These are phyloP conservation scores for Tuber calosporum DNA, from an alignment of 495 filamentous ascomycete species.

Conservation along the genomic window DNA sequence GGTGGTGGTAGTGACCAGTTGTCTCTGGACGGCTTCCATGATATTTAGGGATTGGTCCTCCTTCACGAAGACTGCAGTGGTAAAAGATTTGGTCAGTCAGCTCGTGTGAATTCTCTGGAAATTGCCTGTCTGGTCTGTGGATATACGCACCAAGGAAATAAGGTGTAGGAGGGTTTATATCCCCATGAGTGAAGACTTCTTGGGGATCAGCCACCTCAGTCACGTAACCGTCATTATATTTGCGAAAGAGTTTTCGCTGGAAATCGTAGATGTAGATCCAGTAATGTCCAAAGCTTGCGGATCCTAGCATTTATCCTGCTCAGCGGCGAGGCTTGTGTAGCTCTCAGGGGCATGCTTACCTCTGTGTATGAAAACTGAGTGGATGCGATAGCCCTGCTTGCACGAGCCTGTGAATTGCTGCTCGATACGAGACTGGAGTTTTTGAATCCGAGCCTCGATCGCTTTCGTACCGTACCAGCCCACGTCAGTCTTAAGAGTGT, in stretches of 20 bases:
- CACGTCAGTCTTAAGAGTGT: neutral
- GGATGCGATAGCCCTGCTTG: conserved; percentile 68
- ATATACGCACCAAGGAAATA: conserved; percentile 62
- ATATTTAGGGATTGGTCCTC: conserved; percentile 29
- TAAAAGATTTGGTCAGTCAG: neutral
- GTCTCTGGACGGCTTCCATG: conserved; percentile 38
- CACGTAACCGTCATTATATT: conserved; percentile 86
- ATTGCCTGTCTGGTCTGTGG: neutral
- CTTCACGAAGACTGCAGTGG: conserved; percentile 33
- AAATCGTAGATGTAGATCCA: conserved; percentile 97
- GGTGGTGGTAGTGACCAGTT: conserved; percentile 17
- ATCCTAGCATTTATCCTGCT: conserved; percentile 36
- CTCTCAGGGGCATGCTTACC: conserved; percentile 45
- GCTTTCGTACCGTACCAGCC: conserved; percentile 10
- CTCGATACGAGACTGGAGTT: conserved; percentile 50
- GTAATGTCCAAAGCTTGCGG: conserved; percentile 73
- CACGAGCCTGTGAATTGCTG: conserved; percentile 56
- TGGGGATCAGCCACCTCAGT: conserved; percentile 56
- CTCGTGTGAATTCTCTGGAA: neutral
- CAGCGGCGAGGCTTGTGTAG: neutral
- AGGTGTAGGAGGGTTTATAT: conserved; percentile 59
- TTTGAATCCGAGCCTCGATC: conserved; percentile 49
- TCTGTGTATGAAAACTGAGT: conserved; percentile 86
- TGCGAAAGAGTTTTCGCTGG: conserved; percentile 69
- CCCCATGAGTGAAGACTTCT: conserved; percentile 60